Evolutionary conservation across 1,139 yeast genomes (phyloP), one percentile per base, ranked within the genome.

Genomic region (Nakaseomyces nivariensis): DNA sequence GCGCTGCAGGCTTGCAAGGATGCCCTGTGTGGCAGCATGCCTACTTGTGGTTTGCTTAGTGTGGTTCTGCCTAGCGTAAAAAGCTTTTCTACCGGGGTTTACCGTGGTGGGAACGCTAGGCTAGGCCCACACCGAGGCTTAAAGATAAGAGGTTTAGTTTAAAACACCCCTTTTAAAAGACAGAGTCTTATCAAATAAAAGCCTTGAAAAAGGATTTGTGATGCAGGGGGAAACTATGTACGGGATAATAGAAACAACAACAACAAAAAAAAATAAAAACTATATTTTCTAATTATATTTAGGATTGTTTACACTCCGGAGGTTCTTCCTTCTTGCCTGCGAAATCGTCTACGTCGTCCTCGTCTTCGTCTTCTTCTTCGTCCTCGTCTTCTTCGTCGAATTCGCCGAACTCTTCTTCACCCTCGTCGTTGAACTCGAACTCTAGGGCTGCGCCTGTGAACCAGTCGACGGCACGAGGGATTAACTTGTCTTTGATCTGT

Each of bases 391-490:
- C 82, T 17, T 71, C 78, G 13, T 70, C 74, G 4, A 71, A 87
- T 43, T 79, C 85, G 46, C 78, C 81, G 43, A 73, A 83, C 4
- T 75, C 83, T 8, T 73, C 79, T 25, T 76, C 84, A 10, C 73
- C 82, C 13, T 72, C 76, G 37, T 73, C 81, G 49, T 73, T 74
- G 47, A 59, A 59, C 37, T 68, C 74, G 45, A 67, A 75, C 63
- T 66, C 81, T 52, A 90, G 78, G n/a, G 98, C 98, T 58, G 85
- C 89, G 48, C 98, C 97, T 17, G 97, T 90, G 68, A 88, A 92
- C 97, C 97, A 92, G 69, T 90, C 97, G 61, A 92, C 79, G 50
- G 97, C 97, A 63, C 96, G 81, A 56, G 97, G 97, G 58, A 92
- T 85, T 67, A 92, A 78, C 69, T 94, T 84, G 68, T 94, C 97